These are phyloP conservation scores for Whalleya microplaca DNA, from an alignment of 2,329 filamentous ascomycete genomes.

Conservation along the genomic window DNA sequence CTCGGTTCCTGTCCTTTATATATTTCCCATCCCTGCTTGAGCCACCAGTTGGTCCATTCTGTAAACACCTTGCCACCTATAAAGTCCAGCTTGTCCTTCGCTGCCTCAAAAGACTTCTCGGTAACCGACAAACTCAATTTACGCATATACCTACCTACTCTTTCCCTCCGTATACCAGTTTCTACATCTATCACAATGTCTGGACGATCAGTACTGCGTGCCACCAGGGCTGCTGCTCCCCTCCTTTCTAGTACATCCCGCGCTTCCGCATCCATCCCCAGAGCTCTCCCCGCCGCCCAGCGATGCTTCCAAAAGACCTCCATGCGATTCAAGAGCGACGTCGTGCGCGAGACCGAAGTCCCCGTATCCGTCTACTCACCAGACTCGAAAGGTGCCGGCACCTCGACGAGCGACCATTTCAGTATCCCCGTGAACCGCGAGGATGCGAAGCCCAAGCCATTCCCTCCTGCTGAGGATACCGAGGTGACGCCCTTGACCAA, in stretches of 20 bases:
- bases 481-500: constrained; percentile 56
- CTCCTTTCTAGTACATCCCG: constrained; percentile 29
- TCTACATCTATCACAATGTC: constrained; percentile 33
- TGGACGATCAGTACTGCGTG: constrained; percentile 36
- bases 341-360: constrained; percentile 60
- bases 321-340: constrained; percentile 50
- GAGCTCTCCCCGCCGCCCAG: constrained; percentile 34
- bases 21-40: constrained; percentile 8
- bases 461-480: constrained; percentile 49
- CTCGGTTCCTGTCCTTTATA: constrained; percentile 16
- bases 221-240: constrained; percentile 37
- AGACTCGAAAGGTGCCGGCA: constrained; percentile 48
- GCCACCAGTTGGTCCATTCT: constrained; percentile 19
- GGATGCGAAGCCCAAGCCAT: constrained; percentile 47
- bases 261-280: constrained; percentile 24
- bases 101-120: neutral
- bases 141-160: neutral
- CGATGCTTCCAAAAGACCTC: constrained; percentile 44
- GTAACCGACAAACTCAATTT: constrained; percentile 4
- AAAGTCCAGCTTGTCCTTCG: neutral
- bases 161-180: neutral
- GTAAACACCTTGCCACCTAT: neutral
- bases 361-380: constrained; percentile 59
- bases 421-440: constrained; percentile 57
- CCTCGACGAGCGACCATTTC: constrained; percentile 52